Evolutionary conservation across 192 early-diverging fungal genomes (phyloP), one percentile per base, ranked within the genome.

Genomic region (Piromyces sp.): DNA sequence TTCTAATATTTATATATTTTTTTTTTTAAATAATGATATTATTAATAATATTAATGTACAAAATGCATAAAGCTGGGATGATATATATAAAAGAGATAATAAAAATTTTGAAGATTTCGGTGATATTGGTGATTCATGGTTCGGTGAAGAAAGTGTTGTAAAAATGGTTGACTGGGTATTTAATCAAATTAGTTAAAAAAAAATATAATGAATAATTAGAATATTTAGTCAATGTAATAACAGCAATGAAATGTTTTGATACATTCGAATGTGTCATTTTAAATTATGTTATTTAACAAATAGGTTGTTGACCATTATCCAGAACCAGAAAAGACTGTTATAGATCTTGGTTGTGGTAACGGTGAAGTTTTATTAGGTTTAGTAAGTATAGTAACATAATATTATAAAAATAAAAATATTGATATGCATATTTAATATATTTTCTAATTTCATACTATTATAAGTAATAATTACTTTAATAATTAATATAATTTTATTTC

Each of bases 281-380:
- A n/a, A n/a, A n/a, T n/a, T n/a, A n/a, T n/a, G n/a, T n/a, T n/a
- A n/a, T n/a, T n/a, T n/a, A n/a, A n/a, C n/a, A 15, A 13, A 4
- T 79, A 86, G 85, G 80, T 86, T 1, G 38, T 82, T 19, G 83
- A 83, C 0, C 84, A 89, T 80, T n/a, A 83, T 12, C 31, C 83
- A 28, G 83, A 88, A 31, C 78, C 79, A 36, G 78, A 30, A n/a
- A 88, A 83, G 40, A 81, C 83, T 30, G 88, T 95, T 36, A 86
- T 96, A 7, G 96, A 97, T 84, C 88, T 97, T 17, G 95, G 96
- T 2, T 96, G 95, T 82, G 96, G 96, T 29, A 98, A 98, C 84
- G 96, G 96, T 0, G 94, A 98, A 84, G 84, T 98, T 36, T 88
- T 98, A 14, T 84, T 96, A 30, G 92, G 90, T 30, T 87, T 98